phyloP scores from a whole-genome alignment of 2,329 filamentous ascomycete genomes.

The Boeremia exigua region DNA sequence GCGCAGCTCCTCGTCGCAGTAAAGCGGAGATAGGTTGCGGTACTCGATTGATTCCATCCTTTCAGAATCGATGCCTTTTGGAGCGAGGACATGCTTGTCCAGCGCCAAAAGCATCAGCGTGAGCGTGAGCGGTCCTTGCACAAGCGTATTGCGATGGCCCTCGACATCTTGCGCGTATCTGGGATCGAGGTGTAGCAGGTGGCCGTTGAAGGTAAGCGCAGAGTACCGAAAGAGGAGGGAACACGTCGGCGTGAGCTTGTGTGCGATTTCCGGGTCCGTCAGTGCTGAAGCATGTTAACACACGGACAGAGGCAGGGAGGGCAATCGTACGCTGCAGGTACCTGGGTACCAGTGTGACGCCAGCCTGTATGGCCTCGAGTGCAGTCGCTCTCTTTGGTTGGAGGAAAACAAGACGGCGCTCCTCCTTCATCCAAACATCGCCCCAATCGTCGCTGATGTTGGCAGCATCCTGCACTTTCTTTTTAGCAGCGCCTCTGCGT shows the following conservation, averaged over 20 bases:
- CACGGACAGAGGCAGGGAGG: background rate
- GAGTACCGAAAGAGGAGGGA: slow-evolving; percentile 87
- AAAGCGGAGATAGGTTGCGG: slow-evolving; percentile 81
- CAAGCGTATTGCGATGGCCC: slow-evolving; percentile 75
- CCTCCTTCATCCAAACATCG: slow-evolving; percentile 60
- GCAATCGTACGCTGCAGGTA: slow-evolving; percentile 46
- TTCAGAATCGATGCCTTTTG: background rate
- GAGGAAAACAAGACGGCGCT: slow-evolving; percentile 70
- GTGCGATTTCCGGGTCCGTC: slow-evolving; percentile 59
- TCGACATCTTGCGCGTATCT: slow-evolving; percentile 73
- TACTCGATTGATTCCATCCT: slow-evolving; percentile 71
- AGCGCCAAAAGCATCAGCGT: slow-evolving; percentile 77
- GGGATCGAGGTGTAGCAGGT: slow-evolving; percentile 85
- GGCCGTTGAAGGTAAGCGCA: slow-evolving; percentile 85
- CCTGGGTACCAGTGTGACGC: slow-evolving; percentile 38
- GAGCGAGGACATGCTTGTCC: slow-evolving; percentile 31
- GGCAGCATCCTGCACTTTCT: no score
- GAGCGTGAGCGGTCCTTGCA: slow-evolving; percentile 85
- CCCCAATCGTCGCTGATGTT: slow-evolving; percentile 23
- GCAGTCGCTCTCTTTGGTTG: slow-evolving; percentile 54
- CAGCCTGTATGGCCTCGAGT: slow-evolving; percentile 36
- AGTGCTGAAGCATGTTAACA: slow-evolving; percentile 51
- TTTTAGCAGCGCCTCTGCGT: no score
- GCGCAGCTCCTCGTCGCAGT: slow-evolving; percentile 72
- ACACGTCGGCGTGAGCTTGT: slow-evolving; percentile 69